These are phyloP conservation scores for Cercospora zeae-maydis DNA, from an alignment of 2,329 filamentous ascomycete genomes.

Conservation along the genomic window DNA sequence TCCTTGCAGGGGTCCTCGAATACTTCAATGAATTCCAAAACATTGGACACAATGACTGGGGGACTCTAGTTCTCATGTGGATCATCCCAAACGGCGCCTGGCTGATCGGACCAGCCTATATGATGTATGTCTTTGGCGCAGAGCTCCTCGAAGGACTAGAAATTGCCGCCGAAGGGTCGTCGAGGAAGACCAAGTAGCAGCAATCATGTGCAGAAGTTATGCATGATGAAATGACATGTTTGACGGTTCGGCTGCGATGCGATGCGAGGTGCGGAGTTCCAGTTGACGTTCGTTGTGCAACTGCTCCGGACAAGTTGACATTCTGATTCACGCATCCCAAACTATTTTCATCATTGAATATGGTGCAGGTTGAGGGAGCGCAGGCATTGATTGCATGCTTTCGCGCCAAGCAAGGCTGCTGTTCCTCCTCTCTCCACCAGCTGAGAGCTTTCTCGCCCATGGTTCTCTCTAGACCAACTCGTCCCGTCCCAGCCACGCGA, in stretches of 20 bases:
- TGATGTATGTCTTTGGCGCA: constrained; percentile 56
- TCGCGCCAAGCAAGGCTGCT: too few relatives aligned
- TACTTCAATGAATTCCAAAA: constrained; percentile 58
- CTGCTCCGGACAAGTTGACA: too few relatives aligned
- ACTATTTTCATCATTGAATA: too few relatives aligned
- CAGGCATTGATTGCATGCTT: too few relatives aligned
- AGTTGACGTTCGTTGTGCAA: too few relatives aligned
- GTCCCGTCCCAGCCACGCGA: not conserved
- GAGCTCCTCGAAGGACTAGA: constrained; percentile 62
- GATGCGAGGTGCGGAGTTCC: too few relatives aligned
- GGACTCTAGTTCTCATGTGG: constrained; percentile 56
- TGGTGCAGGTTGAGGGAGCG: too few relatives aligned
- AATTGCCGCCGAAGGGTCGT: constrained; percentile 36
- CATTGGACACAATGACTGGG: constrained; percentile 58
- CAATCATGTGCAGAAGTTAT: not conserved
- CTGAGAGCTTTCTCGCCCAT: too few relatives aligned
- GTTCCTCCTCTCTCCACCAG: not conserved
- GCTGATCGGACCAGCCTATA: constrained; percentile 62
- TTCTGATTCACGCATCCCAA: too few relatives aligned
- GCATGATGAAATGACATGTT: not conserved
- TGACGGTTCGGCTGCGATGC: too few relatives aligned
- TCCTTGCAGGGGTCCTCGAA: constrained; percentile 55
- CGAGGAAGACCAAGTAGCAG: constrained; percentile 24
- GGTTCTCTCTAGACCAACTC: not conserved
- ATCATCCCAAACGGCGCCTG: constrained; percentile 65